Conservation (phyloP, 371 early-diverging fungal genomes). For the Haplosporangium sp. region DNA sequence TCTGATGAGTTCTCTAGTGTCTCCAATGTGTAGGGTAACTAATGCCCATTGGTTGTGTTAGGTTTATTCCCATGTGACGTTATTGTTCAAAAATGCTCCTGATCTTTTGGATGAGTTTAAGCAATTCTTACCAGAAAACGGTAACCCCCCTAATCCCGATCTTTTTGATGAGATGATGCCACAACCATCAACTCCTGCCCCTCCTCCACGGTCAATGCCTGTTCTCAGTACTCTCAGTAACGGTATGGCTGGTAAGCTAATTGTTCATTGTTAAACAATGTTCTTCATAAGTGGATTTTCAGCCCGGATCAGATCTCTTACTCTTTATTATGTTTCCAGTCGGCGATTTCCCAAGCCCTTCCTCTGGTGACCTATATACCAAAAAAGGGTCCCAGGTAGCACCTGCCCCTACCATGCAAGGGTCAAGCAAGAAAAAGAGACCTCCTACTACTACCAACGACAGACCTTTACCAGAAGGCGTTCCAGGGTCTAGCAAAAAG, state of each 20-base stretch:
- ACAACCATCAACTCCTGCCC: slow-evolving; percentile 46
- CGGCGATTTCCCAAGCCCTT: slow-evolving; percentile 49
- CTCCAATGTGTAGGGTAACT: too few species aligned
- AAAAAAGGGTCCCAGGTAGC: slow-evolving; percentile 40
- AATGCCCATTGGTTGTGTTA: slow-evolving; percentile 9
- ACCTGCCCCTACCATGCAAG: slow-evolving; percentile 20
- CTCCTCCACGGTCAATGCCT: slow-evolving; percentile 49
- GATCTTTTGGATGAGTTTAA: slow-evolving; percentile 96
- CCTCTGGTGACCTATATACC: slow-evolving; percentile 36
- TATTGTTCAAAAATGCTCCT: slow-evolving; percentile 84
- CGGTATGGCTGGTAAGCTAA: slow-evolving; percentile 49
- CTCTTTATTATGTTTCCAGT: slow-evolving; percentile 14
- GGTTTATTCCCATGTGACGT: slow-evolving; percentile 92
- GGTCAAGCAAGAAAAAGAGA: slow-evolving; percentile 51
- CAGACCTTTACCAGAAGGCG: slow-evolving; percentile 40
- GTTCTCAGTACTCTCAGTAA: slow-evolving; percentile 44
- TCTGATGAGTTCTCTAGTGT: too few species aligned
- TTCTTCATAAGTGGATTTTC: too few species aligned
- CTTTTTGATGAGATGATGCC: slow-evolving; percentile 57
- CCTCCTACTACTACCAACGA: slow-evolving; percentile 28
- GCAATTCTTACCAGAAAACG: slow-evolving; percentile 92
- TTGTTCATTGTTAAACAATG: not conserved
- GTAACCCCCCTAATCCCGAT: slow-evolving; percentile 50
- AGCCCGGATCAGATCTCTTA: not conserved
- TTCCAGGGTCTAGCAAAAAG: slow-evolving; percentile 48